Conservation (phyloP, 176 grass and related monocot species). For the Hyparrhenia diplandra region DNA sequence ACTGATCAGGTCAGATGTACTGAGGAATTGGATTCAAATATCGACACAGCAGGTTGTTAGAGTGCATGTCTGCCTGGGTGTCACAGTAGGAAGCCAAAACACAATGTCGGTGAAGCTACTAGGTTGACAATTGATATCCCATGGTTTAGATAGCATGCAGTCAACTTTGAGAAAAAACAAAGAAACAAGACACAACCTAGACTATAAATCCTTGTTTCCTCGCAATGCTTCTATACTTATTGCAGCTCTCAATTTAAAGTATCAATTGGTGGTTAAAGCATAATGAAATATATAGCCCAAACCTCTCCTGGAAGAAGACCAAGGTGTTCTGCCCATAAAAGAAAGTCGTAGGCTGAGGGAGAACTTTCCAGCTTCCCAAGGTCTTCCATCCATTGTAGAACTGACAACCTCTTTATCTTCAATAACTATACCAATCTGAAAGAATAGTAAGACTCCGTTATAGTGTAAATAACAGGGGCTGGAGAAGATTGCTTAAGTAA, state of each 20-base stretch:
- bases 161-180: neutral
- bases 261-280: neutral
- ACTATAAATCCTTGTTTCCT: neutral
- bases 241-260: conserved; percentile 4
- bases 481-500: neutral
- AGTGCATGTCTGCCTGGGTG: neutral
- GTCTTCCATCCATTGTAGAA: conserved; percentile 91
- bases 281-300: conserved; percentile 22
- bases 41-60: neutral
- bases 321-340: conserved; percentile 94
- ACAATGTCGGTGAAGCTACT: neutral
- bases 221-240: neutral
- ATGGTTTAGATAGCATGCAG: neutral
- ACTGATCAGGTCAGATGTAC: neutral
- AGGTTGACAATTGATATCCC: neutral
- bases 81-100: neutral
- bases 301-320: conserved; percentile 90
- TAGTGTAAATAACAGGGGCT: neutral
- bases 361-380: conserved; percentile 94
- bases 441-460: neutral
- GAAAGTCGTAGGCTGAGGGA: conserved; percentile 78
- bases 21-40: neutral
- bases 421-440: conserved; percentile 91
- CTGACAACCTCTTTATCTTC: conserved; percentile 96
- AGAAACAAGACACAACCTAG: neutral